These are phyloP conservation scores for Hydrangea macrophylla DNA, from an alignment of 148 eudicot species.

Conservation along the genomic window DNA sequence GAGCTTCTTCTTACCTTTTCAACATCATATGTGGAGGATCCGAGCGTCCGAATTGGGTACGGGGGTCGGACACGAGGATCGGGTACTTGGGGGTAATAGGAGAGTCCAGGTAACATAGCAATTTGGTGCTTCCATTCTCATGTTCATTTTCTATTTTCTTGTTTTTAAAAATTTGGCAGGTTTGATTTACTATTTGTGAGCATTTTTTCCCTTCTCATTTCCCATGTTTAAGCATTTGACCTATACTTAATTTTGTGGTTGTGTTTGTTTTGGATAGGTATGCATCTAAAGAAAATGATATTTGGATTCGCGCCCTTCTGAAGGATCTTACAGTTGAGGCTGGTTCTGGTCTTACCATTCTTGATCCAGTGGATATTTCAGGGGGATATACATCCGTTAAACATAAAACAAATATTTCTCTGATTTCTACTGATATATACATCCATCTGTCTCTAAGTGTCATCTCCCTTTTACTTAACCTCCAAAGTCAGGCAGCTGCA, in stretches of 20 bases:
- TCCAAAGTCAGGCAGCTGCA: constrained; percentile 74
- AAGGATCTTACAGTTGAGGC: constrained; percentile 88
- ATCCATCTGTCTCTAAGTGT: constrained; percentile 84
- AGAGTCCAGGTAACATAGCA: too few species aligned
- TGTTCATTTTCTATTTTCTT: background rate
- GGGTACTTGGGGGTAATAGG: too few species aligned
- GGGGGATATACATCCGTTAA: constrained; percentile 94
- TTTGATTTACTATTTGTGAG: background rate
- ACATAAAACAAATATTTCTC: constrained; percentile 85
- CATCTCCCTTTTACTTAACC: constrained; percentile 85
- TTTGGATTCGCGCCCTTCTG: constrained; percentile 78
- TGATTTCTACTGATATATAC: constrained; percentile 76
- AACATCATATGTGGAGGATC: too few species aligned
- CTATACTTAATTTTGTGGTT: background rate
- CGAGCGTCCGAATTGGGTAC: too few species aligned
- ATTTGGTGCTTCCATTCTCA: too few species aligned
- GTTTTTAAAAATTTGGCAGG: background rate
- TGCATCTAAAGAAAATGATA: constrained; percentile 93
- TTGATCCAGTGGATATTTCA: constrained; percentile 87
- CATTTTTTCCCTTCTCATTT: background rate
- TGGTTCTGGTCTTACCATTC: constrained; percentile 90
- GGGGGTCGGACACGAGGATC: too few species aligned
- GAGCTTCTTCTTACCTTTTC: too few species aligned
- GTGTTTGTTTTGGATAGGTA: constrained; percentile 46
- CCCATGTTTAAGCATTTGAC: background rate